Evolutionary conservation across 177 flowering plant genomes (phyloP).

Genomic region (Telopea speciosissima): DNA sequence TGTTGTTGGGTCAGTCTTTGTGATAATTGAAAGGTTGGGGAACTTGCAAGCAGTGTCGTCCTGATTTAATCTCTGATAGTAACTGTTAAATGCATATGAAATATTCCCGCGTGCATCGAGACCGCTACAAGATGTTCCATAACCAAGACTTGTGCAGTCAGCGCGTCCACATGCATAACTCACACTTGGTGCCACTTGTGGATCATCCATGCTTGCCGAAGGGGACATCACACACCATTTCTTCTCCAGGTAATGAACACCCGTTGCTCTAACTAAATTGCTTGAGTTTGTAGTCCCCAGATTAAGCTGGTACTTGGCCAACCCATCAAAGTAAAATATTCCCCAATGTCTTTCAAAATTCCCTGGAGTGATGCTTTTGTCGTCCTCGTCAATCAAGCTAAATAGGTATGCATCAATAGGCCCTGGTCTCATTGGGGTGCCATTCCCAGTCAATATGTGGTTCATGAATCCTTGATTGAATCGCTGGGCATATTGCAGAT

Average conservation of each 20-base stretch:
- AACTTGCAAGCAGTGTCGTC: constrained; percentile 63
- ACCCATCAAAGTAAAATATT: constrained; percentile 55
- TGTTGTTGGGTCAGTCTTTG: constrained; percentile 45
- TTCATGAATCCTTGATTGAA: constrained; percentile 87
- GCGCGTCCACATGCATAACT: constrained; percentile 67
- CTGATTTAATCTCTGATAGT: constrained; percentile 64
- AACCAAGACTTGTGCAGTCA: constrained; percentile 79
- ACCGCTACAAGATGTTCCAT: constrained; percentile 55
- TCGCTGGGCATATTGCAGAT: constrained; percentile 44
- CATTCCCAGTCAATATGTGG: constrained; percentile 50
- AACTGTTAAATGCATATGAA: constrained; percentile 76
- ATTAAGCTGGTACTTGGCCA: constrained; percentile 57
- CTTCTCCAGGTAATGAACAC: constrained; percentile 29
- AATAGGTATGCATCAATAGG: constrained; percentile 70
- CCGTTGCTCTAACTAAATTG: constrained; percentile 35
- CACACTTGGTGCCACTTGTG: constrained; percentile 47
- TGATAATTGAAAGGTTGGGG: constrained; percentile 34
- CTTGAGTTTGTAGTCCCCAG: constrained; percentile 60
- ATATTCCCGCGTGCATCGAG: constrained; percentile 59
- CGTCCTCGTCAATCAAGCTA: constrained; percentile 84
- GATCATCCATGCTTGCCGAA: constrained; percentile 46
- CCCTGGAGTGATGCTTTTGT: constrained; percentile 72
- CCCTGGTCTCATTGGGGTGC: constrained; percentile 70
- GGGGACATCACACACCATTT: constrained; percentile 78
- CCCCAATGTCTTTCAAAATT: constrained; percentile 94